Percentiles rank a stretch among this genome's conserved stretches.
Conservation (phyloP, 306 rosid species). For the Comarum palustre region DNA sequence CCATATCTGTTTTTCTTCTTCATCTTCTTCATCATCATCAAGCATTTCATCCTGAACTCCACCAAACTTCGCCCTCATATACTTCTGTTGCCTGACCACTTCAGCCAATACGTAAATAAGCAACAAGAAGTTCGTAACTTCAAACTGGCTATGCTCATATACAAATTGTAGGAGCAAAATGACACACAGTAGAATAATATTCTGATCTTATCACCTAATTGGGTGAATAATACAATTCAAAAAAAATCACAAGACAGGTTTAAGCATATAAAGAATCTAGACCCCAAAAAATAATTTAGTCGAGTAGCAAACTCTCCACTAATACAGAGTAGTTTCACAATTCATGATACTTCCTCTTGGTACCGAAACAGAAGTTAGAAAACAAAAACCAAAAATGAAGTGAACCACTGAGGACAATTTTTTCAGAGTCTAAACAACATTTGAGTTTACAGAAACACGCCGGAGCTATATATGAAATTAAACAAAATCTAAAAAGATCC, state of each 20-base stretch:
- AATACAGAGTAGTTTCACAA: not conserved
- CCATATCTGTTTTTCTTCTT: slow-evolving; percentile 30
- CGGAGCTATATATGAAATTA: not conserved
- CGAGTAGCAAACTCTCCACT: not conserved
- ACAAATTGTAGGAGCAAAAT: slow-evolving; percentile 6
- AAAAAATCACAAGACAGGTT: not conserved
- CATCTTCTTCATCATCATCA: slow-evolving; percentile 61
- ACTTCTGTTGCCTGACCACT: slow-evolving; percentile 63
- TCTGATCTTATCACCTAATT: not conserved
- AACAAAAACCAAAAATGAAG: not conserved
- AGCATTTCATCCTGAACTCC: slow-evolving; percentile 59
- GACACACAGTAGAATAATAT: not conserved
- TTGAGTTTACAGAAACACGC: not conserved
- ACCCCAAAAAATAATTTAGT: not conserved
- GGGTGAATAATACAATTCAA: not conserved
- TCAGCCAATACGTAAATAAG: slow-evolving; percentile 21
- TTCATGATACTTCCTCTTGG: not conserved
- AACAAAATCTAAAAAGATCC: not conserved
- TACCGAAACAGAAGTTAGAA: not conserved
- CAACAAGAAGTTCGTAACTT: slow-evolving; percentile 4
- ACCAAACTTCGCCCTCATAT: slow-evolving; percentile 56
- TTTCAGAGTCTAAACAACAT: not conserved
- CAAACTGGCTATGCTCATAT: not conserved
- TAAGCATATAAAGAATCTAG: not conserved
- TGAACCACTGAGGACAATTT: not conserved